These are phyloP conservation scores for Achaetomiella virescens DNA, from an alignment of 495 filamentous ascomycete species.

Conservation along the genomic window DNA sequence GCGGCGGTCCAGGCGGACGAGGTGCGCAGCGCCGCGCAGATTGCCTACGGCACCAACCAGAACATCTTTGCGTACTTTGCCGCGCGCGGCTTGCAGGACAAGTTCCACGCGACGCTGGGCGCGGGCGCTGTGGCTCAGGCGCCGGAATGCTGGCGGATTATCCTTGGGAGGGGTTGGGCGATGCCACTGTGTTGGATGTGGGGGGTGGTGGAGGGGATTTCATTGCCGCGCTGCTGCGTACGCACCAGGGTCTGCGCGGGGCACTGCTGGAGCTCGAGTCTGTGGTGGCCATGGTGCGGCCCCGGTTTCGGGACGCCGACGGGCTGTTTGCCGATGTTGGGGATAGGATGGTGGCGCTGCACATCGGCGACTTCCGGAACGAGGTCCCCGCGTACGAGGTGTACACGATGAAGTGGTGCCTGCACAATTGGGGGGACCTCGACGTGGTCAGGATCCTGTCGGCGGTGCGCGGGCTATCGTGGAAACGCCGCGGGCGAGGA, in stretches of 20 bases:
- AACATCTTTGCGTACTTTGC: constrained; percentile 32
- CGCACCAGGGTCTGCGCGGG: constrained; percentile 4
- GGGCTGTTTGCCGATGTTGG: constrained; percentile 4
- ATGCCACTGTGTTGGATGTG: constrained; percentile 7
- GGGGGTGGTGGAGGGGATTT: constrained; percentile 17
- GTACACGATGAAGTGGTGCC: constrained; percentile 29
- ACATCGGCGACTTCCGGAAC: constrained; percentile 24
- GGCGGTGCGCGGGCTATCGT: too few relatives aligned
- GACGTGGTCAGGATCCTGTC: constrained; percentile 14
- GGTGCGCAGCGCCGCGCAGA: too few relatives aligned
- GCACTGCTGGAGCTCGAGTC: constrained; percentile 13
- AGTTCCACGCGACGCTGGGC: constrained; percentile 28
- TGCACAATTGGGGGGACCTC: constrained; percentile 29
- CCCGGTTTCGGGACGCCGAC: not conserved
- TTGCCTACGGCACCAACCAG: constrained; percentile 26
- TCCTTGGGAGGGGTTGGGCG: constrained; percentile 22
- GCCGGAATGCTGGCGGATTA: constrained; percentile 32
- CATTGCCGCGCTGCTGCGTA: constrained; percentile 15
- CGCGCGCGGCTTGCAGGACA: constrained; percentile 21
- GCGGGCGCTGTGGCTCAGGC: constrained; percentile 28
- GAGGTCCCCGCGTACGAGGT: constrained; percentile 18
- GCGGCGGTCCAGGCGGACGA: too few relatives aligned
- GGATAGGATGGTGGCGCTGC: constrained; percentile 3
- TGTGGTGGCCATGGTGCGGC: not conserved
- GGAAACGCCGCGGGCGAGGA: too few relatives aligned